A percentile compares a stretch with the other conserved stretches of the same genome.
These are phyloP conservation scores for Gossypium australe DNA, from an alignment of 345 rosid genomes.

Conservation along the genomic window DNA sequence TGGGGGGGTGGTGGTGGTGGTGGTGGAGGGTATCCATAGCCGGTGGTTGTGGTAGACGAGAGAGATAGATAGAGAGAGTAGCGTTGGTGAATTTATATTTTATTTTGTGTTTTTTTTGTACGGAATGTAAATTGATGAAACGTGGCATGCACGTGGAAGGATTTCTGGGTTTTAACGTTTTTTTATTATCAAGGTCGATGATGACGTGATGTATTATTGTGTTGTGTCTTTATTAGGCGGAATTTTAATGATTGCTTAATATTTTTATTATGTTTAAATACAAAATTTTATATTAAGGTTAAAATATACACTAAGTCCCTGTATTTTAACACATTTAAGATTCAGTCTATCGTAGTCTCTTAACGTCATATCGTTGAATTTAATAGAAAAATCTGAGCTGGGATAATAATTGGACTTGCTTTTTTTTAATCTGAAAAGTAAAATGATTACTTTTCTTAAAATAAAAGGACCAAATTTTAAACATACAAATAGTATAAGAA, in stretches of 20 bases:
- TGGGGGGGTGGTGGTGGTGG: conserved; percentile 21
- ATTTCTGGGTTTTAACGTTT: not conserved
- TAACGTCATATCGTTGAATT: no score
- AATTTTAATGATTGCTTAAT: not conserved
- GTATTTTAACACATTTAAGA: no score
- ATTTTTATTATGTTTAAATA: not conserved
- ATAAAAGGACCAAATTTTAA: no score
- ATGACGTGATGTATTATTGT: not conserved
- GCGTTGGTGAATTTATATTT: not conserved
- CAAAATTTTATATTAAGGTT: not conserved
- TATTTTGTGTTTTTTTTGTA: not conserved
- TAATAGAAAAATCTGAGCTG: no score
- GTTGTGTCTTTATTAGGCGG: not conserved
- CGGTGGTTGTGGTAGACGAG: conserved; percentile 19
- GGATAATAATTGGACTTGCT: no score
- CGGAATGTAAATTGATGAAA: conserved; percentile 9
- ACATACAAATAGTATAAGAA: no score
- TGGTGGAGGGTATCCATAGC: conserved; percentile 42
- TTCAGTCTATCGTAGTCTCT: no score
- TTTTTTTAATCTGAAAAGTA: no score
- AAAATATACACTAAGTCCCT: no score
- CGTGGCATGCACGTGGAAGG: conserved; percentile 3
- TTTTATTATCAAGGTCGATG: not conserved
- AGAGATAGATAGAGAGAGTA: not conserved
- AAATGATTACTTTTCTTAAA: no score